Evolutionary conservation across 495 filamentous ascomycete species (phyloP).

Genomic region (Penicillium odoratum): DNA sequence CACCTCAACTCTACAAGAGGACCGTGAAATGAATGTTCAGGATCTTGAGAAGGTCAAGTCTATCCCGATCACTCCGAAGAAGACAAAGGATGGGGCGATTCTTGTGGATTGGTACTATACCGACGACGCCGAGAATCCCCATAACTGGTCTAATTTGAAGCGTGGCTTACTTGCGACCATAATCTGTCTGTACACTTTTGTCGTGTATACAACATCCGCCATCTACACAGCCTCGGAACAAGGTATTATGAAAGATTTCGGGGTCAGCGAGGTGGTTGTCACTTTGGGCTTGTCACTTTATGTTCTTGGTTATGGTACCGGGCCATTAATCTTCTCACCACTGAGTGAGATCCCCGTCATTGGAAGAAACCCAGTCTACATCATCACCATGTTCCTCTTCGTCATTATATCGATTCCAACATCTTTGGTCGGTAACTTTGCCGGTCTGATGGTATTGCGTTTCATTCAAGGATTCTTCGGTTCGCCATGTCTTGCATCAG

Average conservation of each 20-base stretch:
- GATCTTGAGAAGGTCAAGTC: constrained; percentile 46
- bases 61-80: constrained; percentile 45
- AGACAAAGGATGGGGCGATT: constrained; percentile 39
- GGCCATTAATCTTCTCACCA: constrained; percentile 50
- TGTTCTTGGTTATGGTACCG: constrained; percentile 50
- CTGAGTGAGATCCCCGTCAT: constrained; percentile 51
- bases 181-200: constrained; percentile 37
- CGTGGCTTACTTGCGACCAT: constrained; percentile 25
- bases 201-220: constrained; percentile 37
- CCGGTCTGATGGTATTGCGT: constrained; percentile 49
- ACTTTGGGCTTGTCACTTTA: constrained; percentile 54
- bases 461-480: constrained; percentile 59
- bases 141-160: constrained; percentile 50
- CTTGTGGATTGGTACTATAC: constrained; percentile 59
- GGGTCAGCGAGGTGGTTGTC: constrained; percentile 37
- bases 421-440: constrained; percentile 48
- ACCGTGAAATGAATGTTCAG: constrained; percentile 38
- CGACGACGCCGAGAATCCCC: constrained; percentile 54
- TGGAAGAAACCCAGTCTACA: constrained; percentile 53
- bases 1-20: constrained; percentile 23
- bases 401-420: constrained; percentile 50
- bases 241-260: constrained; percentile 42
- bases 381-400: constrained; percentile 52
- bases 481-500: constrained; percentile 51
- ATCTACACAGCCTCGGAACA: constrained; percentile 33